Base-by-base conservation (phyloP, 345 rosid species). In the Clausena lansium region DNA sequence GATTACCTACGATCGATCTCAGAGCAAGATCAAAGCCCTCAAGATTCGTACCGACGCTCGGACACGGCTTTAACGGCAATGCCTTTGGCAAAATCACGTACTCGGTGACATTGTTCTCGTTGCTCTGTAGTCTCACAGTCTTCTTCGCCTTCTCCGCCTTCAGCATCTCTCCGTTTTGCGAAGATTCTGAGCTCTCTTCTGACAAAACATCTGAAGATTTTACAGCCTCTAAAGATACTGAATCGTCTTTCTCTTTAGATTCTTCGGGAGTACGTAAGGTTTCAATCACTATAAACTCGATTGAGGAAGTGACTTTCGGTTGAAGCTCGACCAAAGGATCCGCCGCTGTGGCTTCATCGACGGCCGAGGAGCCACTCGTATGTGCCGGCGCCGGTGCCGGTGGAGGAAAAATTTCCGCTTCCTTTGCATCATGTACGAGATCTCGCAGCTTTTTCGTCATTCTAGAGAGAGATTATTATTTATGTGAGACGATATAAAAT, bases 31-130 rank as follows among this genome's bases (percentile, higher is more conserved):
- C 85, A 20, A 59, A 76, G 67, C 30, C 73, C 62, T 69, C 81
- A 25, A 81, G 78, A 57, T 76, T 84, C 57, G 73, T 74, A 54
- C 89, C 77, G 52, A 85, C n/a, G 55, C 88, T 87, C 22, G 88
- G 86, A 74, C 76, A 70, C n/a, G 76, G 61, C 77, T 80, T 87
- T 35, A 85, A 63, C 17, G 73, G 9, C 38, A 25, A 25, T 41
- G 67, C 38, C 69, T 67, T 77, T 22, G 64, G 63, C 35, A 45
- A 22, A 35, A 28, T 50, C 80, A 57, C 35, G 57, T 45, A 63
- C 33, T 80, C 82, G 22, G 60, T 7, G 11, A 54, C 57, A 32
- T 24, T 24, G 35, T 27, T 38, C 13, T 79, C 81, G 35, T 9
- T 38, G 61, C 54, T 27, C 76, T 75, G 82, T 39, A 67, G 22